These are phyloP conservation scores for Aegilops tauschii DNA, from an alignment of 176 grass and related monocot genomes.

Conservation along the genomic window DNA sequence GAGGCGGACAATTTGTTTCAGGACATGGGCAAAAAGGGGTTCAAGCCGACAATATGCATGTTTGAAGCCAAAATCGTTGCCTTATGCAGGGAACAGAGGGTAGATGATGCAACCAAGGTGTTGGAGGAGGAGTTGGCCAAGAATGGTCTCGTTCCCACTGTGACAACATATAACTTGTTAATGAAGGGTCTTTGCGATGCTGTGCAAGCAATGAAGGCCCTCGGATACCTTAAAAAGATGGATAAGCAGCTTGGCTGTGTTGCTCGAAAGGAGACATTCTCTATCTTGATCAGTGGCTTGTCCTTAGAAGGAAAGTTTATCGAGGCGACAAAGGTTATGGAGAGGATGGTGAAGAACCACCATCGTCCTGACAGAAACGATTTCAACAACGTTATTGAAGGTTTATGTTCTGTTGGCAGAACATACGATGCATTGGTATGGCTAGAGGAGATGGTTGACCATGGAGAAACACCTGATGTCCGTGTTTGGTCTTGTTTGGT, in stretches of 20 bases:
- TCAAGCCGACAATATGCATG: constrained; percentile 52
- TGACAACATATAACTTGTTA: constrained; percentile 64
- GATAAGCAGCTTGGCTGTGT: constrained; percentile 52
- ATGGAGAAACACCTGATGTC: constrained; percentile 52
- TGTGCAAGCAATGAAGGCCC: constrained; percentile 54
- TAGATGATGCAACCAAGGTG: constrained; percentile 51
- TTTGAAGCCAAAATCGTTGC: constrained; percentile 54
- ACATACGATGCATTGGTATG: constrained; percentile 76
- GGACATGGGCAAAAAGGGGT: constrained; percentile 67
- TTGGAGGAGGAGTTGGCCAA: constrained; percentile 61
- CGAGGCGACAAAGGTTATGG: constrained; percentile 57
- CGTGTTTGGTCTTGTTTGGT: constrained; percentile 56
- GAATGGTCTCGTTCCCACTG: constrained; percentile 52
- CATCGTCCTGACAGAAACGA: constrained; percentile 40
- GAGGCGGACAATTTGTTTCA: constrained; percentile 61
- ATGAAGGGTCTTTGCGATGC: constrained; percentile 64
- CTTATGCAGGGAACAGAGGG: constrained; percentile 50
- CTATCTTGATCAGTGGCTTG: constrained; percentile 61
- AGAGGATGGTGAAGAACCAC: constrained; percentile 62
- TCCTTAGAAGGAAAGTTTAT: constrained; percentile 44
- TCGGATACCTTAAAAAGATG: constrained; percentile 66
- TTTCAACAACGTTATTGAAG: constrained; percentile 54
- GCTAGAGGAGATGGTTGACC: constrained; percentile 82
- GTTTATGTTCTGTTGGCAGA: constrained; percentile 55
- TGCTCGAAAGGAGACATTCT: constrained; percentile 57